Conservation (phyloP, 768 basidiomycete genomes). For the Xerocomus potaroensis region DNA sequence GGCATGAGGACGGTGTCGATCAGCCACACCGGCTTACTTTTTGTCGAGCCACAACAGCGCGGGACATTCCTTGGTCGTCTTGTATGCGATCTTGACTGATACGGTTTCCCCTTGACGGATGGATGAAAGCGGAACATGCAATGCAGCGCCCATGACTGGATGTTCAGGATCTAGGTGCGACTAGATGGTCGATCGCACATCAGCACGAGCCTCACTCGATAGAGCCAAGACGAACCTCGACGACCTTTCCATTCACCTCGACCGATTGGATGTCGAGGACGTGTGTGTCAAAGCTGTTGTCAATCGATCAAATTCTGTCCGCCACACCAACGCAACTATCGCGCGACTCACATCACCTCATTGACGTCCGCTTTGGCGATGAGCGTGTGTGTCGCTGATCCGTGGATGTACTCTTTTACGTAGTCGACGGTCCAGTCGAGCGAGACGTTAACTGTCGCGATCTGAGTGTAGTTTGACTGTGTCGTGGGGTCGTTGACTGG, state of each 20-base stretch:
- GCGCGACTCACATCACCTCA: slow-evolving; percentile 41
- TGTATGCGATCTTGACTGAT: slow-evolving; percentile 57
- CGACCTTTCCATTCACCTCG: slow-evolving; percentile 44
- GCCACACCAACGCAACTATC: background rate
- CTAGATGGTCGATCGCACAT: slow-evolving; percentile 38
- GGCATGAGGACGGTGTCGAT: background rate
- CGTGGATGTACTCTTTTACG: slow-evolving; percentile 39
- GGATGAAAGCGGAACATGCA: slow-evolving; percentile 53
- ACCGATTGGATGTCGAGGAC: slow-evolving; percentile 52
- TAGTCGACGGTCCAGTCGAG: slow-evolving; percentile 62
- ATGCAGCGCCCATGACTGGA: slow-evolving; percentile 75
- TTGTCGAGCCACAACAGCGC: slow-evolving; percentile 88
- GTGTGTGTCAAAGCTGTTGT: slow-evolving; percentile 46
- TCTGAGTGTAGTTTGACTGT: slow-evolving; percentile 53
- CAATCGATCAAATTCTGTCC: background rate
- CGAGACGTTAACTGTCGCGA: slow-evolving; percentile 45
- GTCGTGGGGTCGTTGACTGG: slow-evolving; percentile 40
- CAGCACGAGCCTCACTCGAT: background rate
- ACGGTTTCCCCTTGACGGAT: slow-evolving; percentile 34
- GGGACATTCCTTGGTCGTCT: slow-evolving; percentile 67
- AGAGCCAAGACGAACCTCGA: slow-evolving; percentile 36
- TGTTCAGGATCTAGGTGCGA: slow-evolving; percentile 54
- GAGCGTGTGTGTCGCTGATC: slow-evolving; percentile 44
- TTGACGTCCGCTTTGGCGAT: slow-evolving; percentile 35
- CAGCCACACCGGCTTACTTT: slow-evolving; percentile 40